Conservation (phyloP, 805 yeast genomes). For the Cephaloascus albidus region DNA sequence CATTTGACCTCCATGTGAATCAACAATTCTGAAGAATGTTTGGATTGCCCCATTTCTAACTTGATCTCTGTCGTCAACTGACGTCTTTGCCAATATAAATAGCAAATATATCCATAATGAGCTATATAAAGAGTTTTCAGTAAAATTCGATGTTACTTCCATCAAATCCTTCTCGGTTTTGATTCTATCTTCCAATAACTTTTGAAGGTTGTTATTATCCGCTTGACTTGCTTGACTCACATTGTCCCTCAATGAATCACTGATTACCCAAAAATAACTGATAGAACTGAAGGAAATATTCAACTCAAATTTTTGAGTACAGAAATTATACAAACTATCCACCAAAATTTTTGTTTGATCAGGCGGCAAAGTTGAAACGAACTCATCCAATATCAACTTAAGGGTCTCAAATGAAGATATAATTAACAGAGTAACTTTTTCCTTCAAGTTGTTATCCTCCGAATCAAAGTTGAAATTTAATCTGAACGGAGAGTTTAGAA, state of each 20-base stretch:
- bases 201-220: slow-evolving; percentile 3
- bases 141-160: neutral
- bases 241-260: slow-evolving; percentile 54
- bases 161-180: slow-evolving; percentile 11
- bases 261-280: slow-evolving; percentile 85
- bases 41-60: slow-evolving; percentile 87
- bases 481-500: slow-evolving; percentile 51
- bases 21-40: slow-evolving; percentile 76
- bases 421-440: slow-evolving; percentile 41
- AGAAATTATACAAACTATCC: slow-evolving; percentile 65
- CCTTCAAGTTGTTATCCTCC: slow-evolving; percentile 22
- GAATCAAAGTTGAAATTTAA: slow-evolving; percentile 18
- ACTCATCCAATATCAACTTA: slow-evolving; percentile 80
- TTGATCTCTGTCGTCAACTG: slow-evolving; percentile 60
- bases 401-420: slow-evolving; percentile 74
- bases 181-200: slow-evolving; percentile 5
- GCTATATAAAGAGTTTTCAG: neutral
- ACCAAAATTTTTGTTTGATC: slow-evolving; percentile 55
- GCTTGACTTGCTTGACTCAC: slow-evolving; percentile 5
- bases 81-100: slow-evolving; percentile 49
- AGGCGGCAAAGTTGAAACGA: slow-evolving; percentile 62
- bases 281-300: slow-evolving; percentile 88
- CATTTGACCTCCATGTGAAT: slow-evolving; percentile 52
- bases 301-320: slow-evolving; percentile 61
- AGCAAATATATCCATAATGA: slow-evolving; percentile 58